Evolutionary conservation across 495 filamentous ascomycete genomes (phyloP), one percentile per base, ranked within the genome.

Genomic region (Talaromyces liani): DNA sequence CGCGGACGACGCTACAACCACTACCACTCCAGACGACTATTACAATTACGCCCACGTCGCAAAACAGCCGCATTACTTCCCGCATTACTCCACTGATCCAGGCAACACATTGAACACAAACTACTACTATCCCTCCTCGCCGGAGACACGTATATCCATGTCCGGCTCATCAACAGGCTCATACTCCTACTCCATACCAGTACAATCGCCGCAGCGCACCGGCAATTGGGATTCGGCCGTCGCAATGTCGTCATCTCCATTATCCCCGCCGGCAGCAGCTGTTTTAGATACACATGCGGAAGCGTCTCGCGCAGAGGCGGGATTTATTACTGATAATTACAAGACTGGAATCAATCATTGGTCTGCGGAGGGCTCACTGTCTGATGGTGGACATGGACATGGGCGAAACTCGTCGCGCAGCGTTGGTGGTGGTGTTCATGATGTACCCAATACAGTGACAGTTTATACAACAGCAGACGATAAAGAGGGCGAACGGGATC

Each of bases 401-500:
- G 53, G 53, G 29, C 53, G 53, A 56, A 29, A 56, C 24, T 56
- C 53, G 4, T 56, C 24, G 53, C 53, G 53, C 3, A 36, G 33
- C 33, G 33, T 3, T 12, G 33, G 33, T 14, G 8, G 53, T 31
- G 53, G n/a, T 25, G 24, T 33, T 29, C 60, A 62, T 20, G 60
- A 62, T 6, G 60, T 24, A 18, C 25, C n/a, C 8, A 62, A 34
- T 53, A 29, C 60, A 18, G 60, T 62, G 27, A 54, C 60, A 6
- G 60, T 62, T 3, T 62, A 62, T 49, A 36, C 60, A 14, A 29
- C 22, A 22, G 7, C 51, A 33, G 60, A 62, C 6, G 66, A 54
- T 45, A 59, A 25, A 61, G 65, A 29, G 47, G 58, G 14, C 58
- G 62, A 54, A 66, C 66, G 60, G 51, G 62, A 47, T 65, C 45